Base-by-base conservation (phyloP, 306 rosid genomes). In the Vicia sativa region DNA sequence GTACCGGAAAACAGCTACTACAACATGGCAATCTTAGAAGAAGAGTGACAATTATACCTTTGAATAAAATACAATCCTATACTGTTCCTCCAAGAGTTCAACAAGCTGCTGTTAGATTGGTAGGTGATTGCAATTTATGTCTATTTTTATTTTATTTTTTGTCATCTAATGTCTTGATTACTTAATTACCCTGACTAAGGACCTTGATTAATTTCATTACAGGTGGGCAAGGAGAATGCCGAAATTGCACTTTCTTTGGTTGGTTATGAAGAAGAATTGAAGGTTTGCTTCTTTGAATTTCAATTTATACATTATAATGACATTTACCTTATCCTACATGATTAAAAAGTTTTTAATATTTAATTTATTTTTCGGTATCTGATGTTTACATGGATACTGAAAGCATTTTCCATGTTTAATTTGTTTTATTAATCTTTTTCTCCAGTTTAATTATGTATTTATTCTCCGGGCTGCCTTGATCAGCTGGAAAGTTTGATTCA, bases 41-140 rank as follows among this genome's bases (percentile, higher is more conserved):
- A 80, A 85, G 98, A 83, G 97, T 93, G 65, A 93, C 98, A 68
- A 90, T 93, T 73, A 86, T 93, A 81, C 98, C 98, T 64, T 65
- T 93, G 83, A 93, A 86, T 83, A 93, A 93, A 83, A 93, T 93
- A 80, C 90, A 88, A 72, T 11, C 95, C 19, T 7, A 80, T 35
- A 26, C 77, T 43, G 85, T 86, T 76, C 83, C 87, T 29, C 60
- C 78, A 3, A 76, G 85, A 78, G 75, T 80, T 82, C 88, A 86
- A 76, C 82, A 85, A 29, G 87, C 91, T 60, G 95, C 97, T 50
- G 78, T 21, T 70, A 82, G 79, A 74, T 74, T 85, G 96, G 97
- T 93, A 48, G 57, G 90, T 76, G 68, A 75, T 68, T 76, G 66
- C 58, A 70, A 38, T 52, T 58, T 42, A 34, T 6, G 38, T 34